These are phyloP conservation scores for Dimargaris cristalligena DNA, from an alignment of 192 early-diverging fungal species.

Conservation along the genomic window DNA sequence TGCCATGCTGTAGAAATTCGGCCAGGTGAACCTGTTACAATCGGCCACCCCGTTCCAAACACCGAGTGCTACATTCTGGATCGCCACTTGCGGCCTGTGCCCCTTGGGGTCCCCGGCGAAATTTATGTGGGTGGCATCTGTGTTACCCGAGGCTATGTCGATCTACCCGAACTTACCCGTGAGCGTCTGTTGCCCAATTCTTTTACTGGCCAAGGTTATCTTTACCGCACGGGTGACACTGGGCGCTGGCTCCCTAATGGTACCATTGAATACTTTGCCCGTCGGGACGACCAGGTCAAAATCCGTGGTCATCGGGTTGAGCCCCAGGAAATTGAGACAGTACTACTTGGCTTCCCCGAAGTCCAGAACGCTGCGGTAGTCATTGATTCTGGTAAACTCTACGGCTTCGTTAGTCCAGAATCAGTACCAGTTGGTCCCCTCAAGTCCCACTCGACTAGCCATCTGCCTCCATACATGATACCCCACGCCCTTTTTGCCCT, in stretches of 20 bases:
- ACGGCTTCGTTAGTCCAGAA: conserved; percentile 5
- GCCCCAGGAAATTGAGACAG: conserved; percentile 17
- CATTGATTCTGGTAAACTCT: conserved; percentile 8
- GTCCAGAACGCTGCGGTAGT: conserved; percentile 17
- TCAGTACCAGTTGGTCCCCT: neutral
- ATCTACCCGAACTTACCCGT: conserved; percentile 17
- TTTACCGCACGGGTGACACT: conserved; percentile 24
- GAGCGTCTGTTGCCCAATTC: conserved; percentile 21
- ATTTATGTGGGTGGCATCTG: conserved; percentile 16
- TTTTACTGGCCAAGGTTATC: conserved; percentile 13
- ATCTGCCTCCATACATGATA: conserved; percentile 4
- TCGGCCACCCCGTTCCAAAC: conserved; percentile 16
- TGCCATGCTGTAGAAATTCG: neutral
- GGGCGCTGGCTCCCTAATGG: conserved; percentile 18
- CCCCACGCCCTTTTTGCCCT: neutral
- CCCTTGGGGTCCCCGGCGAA: conserved; percentile 20
- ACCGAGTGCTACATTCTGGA: conserved; percentile 19
- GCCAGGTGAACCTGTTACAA: conserved; percentile 12
- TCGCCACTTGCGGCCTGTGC: conserved; percentile 9
- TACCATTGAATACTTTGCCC: conserved; percentile 17
- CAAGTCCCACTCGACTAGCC: neutral
- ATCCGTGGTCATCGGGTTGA: conserved; percentile 23
- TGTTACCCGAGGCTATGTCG: conserved; percentile 21
- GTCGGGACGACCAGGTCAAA: conserved; percentile 23
- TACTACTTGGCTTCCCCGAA: conserved; percentile 8